Evolutionary conservation across 2,329 filamentous ascomycete genomes (phyloP).

Genomic region (Tolypocladium album): DNA sequence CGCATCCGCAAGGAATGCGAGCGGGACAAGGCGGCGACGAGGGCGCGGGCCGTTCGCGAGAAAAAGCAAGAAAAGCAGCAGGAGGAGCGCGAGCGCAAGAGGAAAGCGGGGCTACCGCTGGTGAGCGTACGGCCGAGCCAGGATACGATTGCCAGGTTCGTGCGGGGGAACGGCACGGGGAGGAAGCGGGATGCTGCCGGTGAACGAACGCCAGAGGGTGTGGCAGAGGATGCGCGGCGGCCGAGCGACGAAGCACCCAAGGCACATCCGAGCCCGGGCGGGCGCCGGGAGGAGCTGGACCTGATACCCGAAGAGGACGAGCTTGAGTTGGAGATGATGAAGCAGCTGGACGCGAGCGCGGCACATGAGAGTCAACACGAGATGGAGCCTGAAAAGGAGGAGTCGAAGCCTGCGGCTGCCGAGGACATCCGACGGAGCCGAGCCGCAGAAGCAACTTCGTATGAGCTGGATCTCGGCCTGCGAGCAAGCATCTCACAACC

Average conservation of each 20-base stretch:
- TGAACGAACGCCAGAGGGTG: not conserved
- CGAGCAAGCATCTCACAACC: not conserved
- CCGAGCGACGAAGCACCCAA: not conserved
- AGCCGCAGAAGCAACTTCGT: not conserved
- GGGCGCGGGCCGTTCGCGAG: constrained; percentile 39
- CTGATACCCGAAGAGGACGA: constrained; percentile 13
- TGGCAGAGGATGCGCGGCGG: not conserved
- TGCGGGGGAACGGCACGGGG: constrained; percentile 22
- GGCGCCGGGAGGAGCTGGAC: constrained; percentile 4
- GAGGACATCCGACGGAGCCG: not conserved
- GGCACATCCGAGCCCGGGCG: not conserved
- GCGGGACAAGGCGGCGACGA: constrained; percentile 34
- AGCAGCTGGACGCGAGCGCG: constrained; percentile 6
- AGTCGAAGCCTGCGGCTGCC: constrained; percentile 2
- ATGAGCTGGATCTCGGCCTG: not conserved
- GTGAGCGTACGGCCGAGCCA: constrained; percentile 46
- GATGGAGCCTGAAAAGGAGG: constrained; percentile 6
- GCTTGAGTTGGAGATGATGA: constrained; percentile 10
- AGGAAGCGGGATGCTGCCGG: constrained; percentile 17
- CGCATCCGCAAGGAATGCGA: constrained; percentile 42
- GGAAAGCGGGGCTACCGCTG: constrained; percentile 40
- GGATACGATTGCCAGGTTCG: constrained; percentile 43
- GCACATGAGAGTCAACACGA: not conserved
- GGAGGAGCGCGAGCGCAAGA: constrained; percentile 37
- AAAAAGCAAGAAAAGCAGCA: constrained; percentile 45